phyloP scores from a whole-genome alignment of 805 yeast genomes.

The Isabelozyma pseudorhagii region DNA sequence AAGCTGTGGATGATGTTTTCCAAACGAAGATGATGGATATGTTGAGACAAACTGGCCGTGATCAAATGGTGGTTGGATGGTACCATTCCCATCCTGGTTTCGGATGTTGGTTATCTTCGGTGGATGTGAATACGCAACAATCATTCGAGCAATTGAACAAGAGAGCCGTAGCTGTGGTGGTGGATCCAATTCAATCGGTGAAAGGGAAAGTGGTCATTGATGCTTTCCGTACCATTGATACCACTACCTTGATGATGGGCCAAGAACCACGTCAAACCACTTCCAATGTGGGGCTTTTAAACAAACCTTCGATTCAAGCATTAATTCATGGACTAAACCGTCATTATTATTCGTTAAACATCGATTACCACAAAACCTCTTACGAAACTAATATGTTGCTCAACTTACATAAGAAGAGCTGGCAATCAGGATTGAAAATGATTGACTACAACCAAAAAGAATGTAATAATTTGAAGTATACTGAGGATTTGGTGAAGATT shows the following conservation, averaged over 20 bases:
- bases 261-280: slow-evolving; percentile 98
- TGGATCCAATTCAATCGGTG: slow-evolving; percentile 97
- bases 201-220: slow-evolving; percentile 98
- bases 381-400: slow-evolving; percentile 91
- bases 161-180: slow-evolving; percentile 96
- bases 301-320: slow-evolving; percentile 96
- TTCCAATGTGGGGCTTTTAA: slow-evolving; percentile 89
- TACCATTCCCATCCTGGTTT: slow-evolving; percentile 99
- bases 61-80: slow-evolving; percentile 99
- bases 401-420: slow-evolving; percentile 89
- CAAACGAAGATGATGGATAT: slow-evolving; percentile 99
- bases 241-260: slow-evolving; percentile 86
- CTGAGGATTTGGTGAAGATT: slow-evolving; percentile 79
- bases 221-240: slow-evolving; percentile 92
- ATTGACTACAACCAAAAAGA: slow-evolving; percentile 77
- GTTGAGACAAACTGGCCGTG: slow-evolving; percentile 98
- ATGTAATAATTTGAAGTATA: slow-evolving; percentile 66
- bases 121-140: slow-evolving; percentile 96
- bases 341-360: slow-evolving; percentile 92
- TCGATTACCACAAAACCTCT: slow-evolving; percentile 89
- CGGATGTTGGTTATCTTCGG: slow-evolving; percentile 99
- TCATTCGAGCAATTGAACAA: slow-evolving; percentile 94
- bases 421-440: slow-evolving; percentile 90
- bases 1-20: slow-evolving; percentile 98
- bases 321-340: slow-evolving; percentile 95